phyloP scores from a whole-genome alignment of 2,329 filamentous ascomycete genomes.

The Cladobotryum mycophilum region DNA sequence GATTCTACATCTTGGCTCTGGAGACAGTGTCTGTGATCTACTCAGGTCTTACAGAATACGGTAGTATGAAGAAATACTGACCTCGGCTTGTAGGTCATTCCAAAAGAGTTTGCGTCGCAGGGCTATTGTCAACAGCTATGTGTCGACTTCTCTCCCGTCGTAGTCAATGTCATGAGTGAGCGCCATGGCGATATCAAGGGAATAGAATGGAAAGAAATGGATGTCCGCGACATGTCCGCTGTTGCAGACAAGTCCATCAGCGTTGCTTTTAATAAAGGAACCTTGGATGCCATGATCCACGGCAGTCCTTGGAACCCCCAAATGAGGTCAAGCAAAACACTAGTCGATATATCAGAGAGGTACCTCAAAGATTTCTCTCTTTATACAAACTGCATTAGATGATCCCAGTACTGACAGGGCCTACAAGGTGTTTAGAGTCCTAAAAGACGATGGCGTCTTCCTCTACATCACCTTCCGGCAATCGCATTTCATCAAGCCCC shows the following conservation, averaged over 20 bases:
- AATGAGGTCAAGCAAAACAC: slow-evolving; percentile 43
- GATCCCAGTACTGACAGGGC: background rate
- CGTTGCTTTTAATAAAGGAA: slow-evolving; percentile 53
- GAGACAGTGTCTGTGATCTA: slow-evolving; percentile 42
- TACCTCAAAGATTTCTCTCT: slow-evolving; percentile 16
- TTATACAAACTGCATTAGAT: background rate
- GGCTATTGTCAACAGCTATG: slow-evolving; percentile 49
- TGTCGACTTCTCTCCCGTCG: slow-evolving; percentile 50
- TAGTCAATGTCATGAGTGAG: slow-evolving; percentile 45
- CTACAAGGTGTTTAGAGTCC: slow-evolving; percentile 31
- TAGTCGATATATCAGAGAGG: slow-evolving; percentile 43
- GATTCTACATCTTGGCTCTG: slow-evolving; percentile 52
- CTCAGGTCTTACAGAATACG: background rate
- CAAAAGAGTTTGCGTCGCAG: slow-evolving; percentile 37
- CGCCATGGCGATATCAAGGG: slow-evolving; percentile 32
- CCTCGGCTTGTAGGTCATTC: slow-evolving; percentile 37
- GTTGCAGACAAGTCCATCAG: slow-evolving; percentile 39
- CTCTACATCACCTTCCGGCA: slow-evolving; percentile 50
- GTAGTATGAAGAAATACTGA: background rate
- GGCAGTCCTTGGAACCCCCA: slow-evolving; percentile 47
- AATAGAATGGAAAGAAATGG: slow-evolving; percentile 44
- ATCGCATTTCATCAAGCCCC: slow-evolving; percentile 46
- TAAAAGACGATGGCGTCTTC: slow-evolving; percentile 42
- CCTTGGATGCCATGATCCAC: slow-evolving; percentile 50
- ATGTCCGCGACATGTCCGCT: slow-evolving; percentile 44